These are phyloP conservation scores for Phytophthora litchii DNA, from an alignment of 352 stramenopile genomes.

Conservation along the genomic window DNA sequence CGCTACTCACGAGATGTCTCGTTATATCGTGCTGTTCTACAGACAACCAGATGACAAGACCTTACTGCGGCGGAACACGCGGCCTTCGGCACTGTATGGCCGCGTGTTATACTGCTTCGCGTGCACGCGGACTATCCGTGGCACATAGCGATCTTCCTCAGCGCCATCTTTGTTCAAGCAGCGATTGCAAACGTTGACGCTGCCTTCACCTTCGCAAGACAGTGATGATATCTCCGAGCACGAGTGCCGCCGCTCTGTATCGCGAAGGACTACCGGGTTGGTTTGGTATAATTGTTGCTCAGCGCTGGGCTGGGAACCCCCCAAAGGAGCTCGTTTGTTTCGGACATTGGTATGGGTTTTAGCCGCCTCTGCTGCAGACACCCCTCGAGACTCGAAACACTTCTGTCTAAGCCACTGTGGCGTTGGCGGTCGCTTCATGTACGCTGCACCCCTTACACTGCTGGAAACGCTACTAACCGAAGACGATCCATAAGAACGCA, in stretches of 20 bases:
- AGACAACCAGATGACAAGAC: conserved; percentile 46
- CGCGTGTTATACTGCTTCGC: conserved; percentile 65
- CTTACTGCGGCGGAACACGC: conserved; percentile 57
- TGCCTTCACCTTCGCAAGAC: conserved; percentile 4
- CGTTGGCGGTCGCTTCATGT: conserved; percentile 63
- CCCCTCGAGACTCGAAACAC: conserved; percentile 61
- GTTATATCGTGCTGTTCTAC: conserved; percentile 14
- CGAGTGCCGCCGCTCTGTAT: conserved; percentile 44
- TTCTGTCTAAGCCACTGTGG: conserved; percentile 72
- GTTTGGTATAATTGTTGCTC: conserved; percentile 3
- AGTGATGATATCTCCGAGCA: conserved; percentile 36
- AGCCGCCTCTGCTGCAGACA: conserved; percentile 16
- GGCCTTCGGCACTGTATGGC: conserved; percentile 54
- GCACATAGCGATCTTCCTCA: conserved; percentile 30
- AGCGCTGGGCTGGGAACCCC: conserved; percentile 8
- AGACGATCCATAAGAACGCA: conserved; percentile 34
- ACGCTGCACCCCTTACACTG: conserved; percentile 57
- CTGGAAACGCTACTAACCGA: conserved; percentile 28
- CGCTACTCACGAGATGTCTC: not conserved
- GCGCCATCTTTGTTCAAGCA: conserved; percentile 16
- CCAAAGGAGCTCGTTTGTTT: conserved; percentile 47
- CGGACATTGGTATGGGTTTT: conserved; percentile 19
- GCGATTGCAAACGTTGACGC: conserved; percentile 11
- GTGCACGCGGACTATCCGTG: conserved; percentile 58
- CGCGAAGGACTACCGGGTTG: conserved; percentile 8